phyloP scores from a whole-genome alignment of 2,329 filamentous ascomycete genomes.

The Arthrobotrys musiformis region DNA sequence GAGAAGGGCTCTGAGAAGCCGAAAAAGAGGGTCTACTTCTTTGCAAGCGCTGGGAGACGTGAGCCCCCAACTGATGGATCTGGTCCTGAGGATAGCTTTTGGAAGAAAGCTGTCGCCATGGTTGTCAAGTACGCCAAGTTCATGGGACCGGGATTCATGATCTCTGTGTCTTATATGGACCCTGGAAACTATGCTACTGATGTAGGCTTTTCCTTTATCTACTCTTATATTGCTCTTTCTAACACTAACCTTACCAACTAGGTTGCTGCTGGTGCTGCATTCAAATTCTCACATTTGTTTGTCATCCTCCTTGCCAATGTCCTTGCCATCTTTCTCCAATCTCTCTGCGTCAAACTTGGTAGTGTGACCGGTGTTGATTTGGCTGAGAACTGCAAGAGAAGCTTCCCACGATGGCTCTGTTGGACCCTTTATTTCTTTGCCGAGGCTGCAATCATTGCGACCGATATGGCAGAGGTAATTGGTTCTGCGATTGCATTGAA shows the following conservation, averaged over 20 bases:
- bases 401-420: constrained; percentile 69
- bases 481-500: constrained; percentile 77
- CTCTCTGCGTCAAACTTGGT: constrained; percentile 71
- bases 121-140: constrained; percentile 69
- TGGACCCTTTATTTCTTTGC: constrained; percentile 68
- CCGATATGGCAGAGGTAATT: constrained; percentile 73
- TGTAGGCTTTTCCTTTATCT: constrained; percentile 32
- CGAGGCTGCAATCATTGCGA: constrained; percentile 70
- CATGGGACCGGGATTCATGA: constrained; percentile 75
- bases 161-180: constrained; percentile 71
- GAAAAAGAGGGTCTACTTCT: constrained; percentile 45
- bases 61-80: constrained; percentile 34
- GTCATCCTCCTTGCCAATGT: constrained; percentile 76
- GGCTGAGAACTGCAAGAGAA: constrained; percentile 68
- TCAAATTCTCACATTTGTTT: constrained; percentile 74
- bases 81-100: constrained; percentile 24
- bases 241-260: constrained; percentile 13
- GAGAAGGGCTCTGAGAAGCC: constrained; percentile 17
- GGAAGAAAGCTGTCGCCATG: constrained; percentile 53
- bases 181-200: constrained; percentile 77
- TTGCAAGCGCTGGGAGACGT: constrained; percentile 42
- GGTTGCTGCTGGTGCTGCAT: constrained; percentile 74
- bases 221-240: background rate
- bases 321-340: constrained; percentile 77
- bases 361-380: constrained; percentile 69